phyloP scores from a whole-genome alignment of 2,329 filamentous ascomycete species.

The Fusarium duplospermum region DNA sequence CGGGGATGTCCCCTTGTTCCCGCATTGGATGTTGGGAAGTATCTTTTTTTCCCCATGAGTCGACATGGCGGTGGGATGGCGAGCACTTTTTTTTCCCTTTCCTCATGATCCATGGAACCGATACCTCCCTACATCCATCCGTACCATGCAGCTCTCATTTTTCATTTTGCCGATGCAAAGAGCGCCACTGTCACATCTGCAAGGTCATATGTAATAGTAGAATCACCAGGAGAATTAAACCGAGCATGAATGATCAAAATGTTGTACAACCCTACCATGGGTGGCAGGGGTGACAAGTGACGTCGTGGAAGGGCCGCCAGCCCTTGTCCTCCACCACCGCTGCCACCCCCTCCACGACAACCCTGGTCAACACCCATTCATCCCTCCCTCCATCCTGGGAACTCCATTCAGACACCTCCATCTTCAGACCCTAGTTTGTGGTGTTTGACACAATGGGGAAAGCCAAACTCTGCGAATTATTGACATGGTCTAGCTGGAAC shows the following conservation, averaged over 20 bases:
- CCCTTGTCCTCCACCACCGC: background rate
- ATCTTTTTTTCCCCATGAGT: constrained; percentile 2
- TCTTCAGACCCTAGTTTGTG: constrained; percentile 17
- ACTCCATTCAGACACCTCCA: constrained; percentile 32
- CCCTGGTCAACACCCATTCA: constrained; percentile 2
- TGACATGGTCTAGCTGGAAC: constrained; percentile 27
- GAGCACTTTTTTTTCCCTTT: background rate
- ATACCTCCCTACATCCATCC: background rate
- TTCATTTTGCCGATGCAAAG: constrained; percentile 8
- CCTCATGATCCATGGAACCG: background rate
- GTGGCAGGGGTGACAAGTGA: constrained; percentile 10
- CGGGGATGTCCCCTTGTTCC: background rate
- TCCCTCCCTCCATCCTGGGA: constrained; percentile 14
- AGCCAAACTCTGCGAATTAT: constrained; percentile 14
- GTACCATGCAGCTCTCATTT: background rate
- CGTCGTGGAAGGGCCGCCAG: constrained; percentile 8
- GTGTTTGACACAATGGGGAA: constrained; percentile 30
- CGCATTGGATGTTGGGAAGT: background rate
- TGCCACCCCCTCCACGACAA: constrained; percentile 8
- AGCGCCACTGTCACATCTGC: constrained; percentile 2
- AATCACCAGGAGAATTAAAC: constrained; percentile 1
- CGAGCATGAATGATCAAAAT: constrained; percentile 5
- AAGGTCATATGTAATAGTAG: background rate
- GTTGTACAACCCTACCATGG: constrained; percentile 2
- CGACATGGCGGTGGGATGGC: constrained; percentile 19